These are phyloP conservation scores for Fusarium nygamai DNA, from an alignment of 2,329 filamentous ascomycete genomes.

Conservation along the genomic window DNA sequence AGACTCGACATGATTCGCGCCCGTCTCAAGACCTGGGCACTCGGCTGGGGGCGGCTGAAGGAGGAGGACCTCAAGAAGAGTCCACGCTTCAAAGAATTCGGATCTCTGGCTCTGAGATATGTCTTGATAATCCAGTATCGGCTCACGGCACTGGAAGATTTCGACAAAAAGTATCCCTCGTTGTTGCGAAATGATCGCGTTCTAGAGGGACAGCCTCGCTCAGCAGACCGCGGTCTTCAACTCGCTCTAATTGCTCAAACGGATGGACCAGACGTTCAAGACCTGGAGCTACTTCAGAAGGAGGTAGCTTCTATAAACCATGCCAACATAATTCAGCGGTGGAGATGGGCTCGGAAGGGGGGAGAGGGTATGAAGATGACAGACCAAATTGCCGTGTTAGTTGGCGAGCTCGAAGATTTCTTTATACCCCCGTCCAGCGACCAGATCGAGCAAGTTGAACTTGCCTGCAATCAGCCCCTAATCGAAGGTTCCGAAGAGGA, in stretches of 20 bases:
- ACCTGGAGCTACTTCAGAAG: accelerated
- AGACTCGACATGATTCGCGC: not conserved
- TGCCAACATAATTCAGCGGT: not conserved
- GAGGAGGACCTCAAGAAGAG: not conserved
- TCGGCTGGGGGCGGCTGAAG: accelerated
- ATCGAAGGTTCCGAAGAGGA: not conserved
- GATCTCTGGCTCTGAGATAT: not conserved
- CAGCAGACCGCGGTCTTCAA: not conserved
- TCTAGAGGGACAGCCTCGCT: accelerated
- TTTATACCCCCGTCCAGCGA: not conserved
- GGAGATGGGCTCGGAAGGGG: not conserved
- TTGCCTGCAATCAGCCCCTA: too few species aligned
- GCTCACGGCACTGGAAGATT: not conserved
- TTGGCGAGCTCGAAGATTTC: not conserved
- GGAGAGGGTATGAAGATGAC: not conserved
- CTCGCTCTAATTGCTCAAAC: not conserved
- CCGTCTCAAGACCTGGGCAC: not conserved
- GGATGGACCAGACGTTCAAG: accelerated
- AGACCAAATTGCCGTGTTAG: not conserved
- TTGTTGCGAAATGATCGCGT: not conserved
- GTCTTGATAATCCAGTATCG: not conserved
- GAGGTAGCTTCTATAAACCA: not conserved
- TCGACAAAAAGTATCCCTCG: not conserved
- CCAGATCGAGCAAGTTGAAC: not conserved
- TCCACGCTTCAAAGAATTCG: not conserved